phyloP scores from a whole-genome alignment of 2,329 filamentous ascomycete species.

The Daldinia eschscholtzii region DNA sequence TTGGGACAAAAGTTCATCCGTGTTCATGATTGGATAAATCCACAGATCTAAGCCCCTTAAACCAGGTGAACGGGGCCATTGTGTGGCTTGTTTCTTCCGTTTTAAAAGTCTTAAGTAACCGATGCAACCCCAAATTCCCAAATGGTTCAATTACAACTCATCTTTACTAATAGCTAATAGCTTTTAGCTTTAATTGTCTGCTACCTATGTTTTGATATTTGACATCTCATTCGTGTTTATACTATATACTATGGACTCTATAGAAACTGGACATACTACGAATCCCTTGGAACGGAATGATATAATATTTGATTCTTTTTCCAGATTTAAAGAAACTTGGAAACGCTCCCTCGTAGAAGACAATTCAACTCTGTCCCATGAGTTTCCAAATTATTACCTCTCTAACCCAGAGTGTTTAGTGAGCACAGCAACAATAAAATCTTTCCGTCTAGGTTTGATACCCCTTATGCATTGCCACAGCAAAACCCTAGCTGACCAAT shows the following conservation, averaged over 20 bases:
- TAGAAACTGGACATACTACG: not conserved
- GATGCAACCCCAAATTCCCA: not conserved
- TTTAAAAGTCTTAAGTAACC: not conserved
- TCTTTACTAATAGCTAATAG: not conserved
- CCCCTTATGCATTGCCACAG: not conserved
- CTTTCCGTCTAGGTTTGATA: constrained; percentile 61
- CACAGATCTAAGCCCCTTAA: not conserved
- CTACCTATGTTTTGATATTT: not conserved
- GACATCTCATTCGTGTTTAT: not conserved
- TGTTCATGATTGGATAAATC: not conserved
- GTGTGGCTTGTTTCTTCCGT: not conserved
- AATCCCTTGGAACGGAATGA: not conserved
- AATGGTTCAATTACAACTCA: not conserved
- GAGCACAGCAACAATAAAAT: constrained; percentile 60
- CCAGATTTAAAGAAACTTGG: constrained; percentile 47
- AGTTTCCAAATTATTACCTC: constrained; percentile 65
- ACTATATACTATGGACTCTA: not conserved
- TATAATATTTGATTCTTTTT: constrained; percentile 17
- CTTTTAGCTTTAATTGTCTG: not conserved
- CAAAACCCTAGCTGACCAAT: not conserved
- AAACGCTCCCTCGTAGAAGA: constrained; percentile 34
- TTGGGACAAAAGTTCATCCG: not conserved
- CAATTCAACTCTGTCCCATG: constrained; percentile 39
- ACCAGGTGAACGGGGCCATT: not conserved
- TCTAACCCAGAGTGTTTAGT: constrained; percentile 61